Evolutionary conservation across 345 rosid species (phyloP).

Genomic region (Orychophragmus violaceus): DNA sequence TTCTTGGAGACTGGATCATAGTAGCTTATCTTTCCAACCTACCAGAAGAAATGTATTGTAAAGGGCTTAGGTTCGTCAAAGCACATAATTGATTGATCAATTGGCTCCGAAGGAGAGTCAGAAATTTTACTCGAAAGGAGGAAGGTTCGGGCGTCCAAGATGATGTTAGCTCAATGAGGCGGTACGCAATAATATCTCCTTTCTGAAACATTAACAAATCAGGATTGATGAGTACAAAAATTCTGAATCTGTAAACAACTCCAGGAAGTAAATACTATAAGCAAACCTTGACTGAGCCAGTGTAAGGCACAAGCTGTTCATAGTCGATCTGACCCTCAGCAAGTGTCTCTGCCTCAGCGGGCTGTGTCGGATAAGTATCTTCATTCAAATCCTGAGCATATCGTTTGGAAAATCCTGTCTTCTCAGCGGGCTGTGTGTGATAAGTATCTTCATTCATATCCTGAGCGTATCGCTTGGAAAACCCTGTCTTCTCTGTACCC

Average conservation of each 20-base stretch:
- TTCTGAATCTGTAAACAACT: neutral
- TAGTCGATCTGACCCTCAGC: constrained; percentile 38
- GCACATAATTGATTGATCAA: neutral
- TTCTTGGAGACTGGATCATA: constrained; percentile 52
- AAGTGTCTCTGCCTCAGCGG: constrained; percentile 32
- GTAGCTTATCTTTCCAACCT: constrained; percentile 77
- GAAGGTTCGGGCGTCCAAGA: constrained; percentile 92
- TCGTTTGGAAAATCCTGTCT: constrained; percentile 41
- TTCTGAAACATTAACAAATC: constrained; percentile 45
- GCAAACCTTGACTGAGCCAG: constrained; percentile 53
- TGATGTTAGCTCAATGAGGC: constrained; percentile 71
- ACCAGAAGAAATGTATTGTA: constrained; percentile 10
- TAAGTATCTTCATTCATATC: constrained; percentile 29
- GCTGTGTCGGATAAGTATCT: constrained; percentile 25
- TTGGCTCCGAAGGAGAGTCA: neutral
- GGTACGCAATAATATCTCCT: constrained; percentile 88
- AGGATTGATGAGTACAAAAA: neutral
- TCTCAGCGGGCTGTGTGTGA: constrained; percentile 35
- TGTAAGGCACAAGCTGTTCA: constrained; percentile 57
- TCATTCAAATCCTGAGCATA: constrained; percentile 38
- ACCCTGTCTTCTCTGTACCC: constrained; percentile 63
- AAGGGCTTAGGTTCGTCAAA: neutral
- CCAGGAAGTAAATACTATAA: neutral
- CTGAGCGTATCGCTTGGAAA: constrained; percentile 39
- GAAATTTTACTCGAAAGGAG: constrained; percentile 53